phyloP scores from a whole-genome alignment of 495 filamentous ascomycete genomes.

The Penicillium coffeae region DNA sequence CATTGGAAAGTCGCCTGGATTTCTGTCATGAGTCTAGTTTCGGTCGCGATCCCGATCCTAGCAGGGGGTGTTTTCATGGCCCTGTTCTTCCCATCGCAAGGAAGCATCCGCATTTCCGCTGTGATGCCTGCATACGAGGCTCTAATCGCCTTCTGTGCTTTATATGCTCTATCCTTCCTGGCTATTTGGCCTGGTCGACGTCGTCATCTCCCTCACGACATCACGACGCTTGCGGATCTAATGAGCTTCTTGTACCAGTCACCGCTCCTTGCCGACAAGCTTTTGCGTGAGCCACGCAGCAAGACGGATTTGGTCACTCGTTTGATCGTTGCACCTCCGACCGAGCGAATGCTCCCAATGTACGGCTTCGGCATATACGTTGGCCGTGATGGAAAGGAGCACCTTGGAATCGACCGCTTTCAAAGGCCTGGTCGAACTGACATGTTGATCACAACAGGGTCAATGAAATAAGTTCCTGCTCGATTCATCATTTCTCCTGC shows the following conservation, averaged over 20 bases:
- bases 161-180: slow-evolving; percentile 64
- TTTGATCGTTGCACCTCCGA: slow-evolving; percentile 47
- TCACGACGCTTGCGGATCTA: slow-evolving; percentile 69
- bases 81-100: slow-evolving; percentile 52
- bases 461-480: slow-evolving; percentile 21
- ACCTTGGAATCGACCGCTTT: slow-evolving; percentile 62
- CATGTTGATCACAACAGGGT: slow-evolving; percentile 42
- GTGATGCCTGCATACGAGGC: slow-evolving; percentile 64
- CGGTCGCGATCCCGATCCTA: slow-evolving; percentile 66
- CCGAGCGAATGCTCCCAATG: slow-evolving; percentile 43
- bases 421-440: slow-evolving; percentile 42
- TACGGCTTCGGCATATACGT: slow-evolving; percentile 62
- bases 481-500: not conserved
- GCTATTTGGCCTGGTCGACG: slow-evolving; percentile 52
- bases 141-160: slow-evolving; percentile 59
- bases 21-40: slow-evolving; percentile 60
- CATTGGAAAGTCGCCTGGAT: slow-evolving; percentile 71
- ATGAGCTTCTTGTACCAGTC: slow-evolving; percentile 70
- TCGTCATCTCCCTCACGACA: slow-evolving; percentile 65
- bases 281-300: slow-evolving; percentile 56
- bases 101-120: slow-evolving; percentile 62
- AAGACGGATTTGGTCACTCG: slow-evolving; percentile 62
- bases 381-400: slow-evolving; percentile 59
- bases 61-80: slow-evolving; percentile 80
- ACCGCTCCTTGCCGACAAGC: slow-evolving; percentile 61